These are phyloP conservation scores for Scorias spongiosa DNA, from an alignment of 2,329 filamentous ascomycete genomes.

Conservation along the genomic window DNA sequence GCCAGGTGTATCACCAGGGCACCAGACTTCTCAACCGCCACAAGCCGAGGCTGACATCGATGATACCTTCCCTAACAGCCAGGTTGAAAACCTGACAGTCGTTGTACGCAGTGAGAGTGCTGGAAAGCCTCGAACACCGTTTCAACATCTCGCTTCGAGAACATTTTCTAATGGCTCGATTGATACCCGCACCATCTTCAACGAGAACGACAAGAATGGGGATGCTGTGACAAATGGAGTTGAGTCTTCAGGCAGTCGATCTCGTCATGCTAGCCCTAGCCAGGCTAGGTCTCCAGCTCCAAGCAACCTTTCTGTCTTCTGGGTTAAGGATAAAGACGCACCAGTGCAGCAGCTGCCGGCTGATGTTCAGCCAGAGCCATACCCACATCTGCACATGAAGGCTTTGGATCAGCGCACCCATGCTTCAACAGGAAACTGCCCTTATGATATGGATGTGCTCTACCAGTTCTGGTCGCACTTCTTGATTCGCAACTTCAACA, in stretches of 20 bases:
- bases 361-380: constrained; percentile 33
- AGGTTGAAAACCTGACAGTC: constrained; percentile 37
- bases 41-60: constrained; percentile 11
- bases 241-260: constrained; percentile 2
- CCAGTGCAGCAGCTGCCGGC: constrained; percentile 28
- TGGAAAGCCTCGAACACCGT: constrained; percentile 12
- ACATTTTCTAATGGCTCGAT: constrained; percentile 43
- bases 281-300: constrained; percentile 3
- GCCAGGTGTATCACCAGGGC: constrained; percentile 1
- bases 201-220: constrained; percentile 22
- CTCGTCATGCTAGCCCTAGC: constrained; percentile 9
- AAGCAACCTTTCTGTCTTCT: constrained; percentile 24
- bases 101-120: constrained; percentile 27
- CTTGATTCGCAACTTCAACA: constrained; percentile 59
- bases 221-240: constrained; percentile 15
- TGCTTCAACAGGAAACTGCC: constrained; percentile 29
- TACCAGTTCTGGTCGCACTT: constrained; percentile 66
- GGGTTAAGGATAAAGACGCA: constrained; percentile 34
- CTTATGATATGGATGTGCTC: constrained; percentile 47
- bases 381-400: constrained; percentile 32
- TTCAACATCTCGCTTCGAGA: constrained; percentile 27
- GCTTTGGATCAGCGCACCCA: constrained; percentile 34
- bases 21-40: not conserved
- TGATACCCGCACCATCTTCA: constrained; percentile 35
- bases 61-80: constrained; percentile 37